Evolutionary conservation across 1,284 basidiomycete species (phyloP).

Genomic region (Coniferiporia weirii): DNA sequence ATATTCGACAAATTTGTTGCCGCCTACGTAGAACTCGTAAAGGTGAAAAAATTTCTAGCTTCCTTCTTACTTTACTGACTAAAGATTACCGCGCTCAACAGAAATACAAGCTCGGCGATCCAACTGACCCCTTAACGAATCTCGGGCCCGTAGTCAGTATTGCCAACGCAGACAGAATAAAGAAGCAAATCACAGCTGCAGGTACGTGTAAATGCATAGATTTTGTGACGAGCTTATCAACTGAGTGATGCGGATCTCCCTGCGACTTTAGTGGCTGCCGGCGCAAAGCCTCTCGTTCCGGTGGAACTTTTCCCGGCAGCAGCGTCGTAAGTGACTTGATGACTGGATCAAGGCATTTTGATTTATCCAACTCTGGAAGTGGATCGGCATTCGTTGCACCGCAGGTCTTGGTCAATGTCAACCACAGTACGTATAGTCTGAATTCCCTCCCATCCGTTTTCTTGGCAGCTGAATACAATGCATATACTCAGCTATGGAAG

Average conservation of each 20-base stretch:
- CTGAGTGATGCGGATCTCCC: not conserved
- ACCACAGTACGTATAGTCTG: conserved; percentile 62
- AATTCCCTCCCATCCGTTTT: not conserved
- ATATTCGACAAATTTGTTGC: conserved; percentile 79
- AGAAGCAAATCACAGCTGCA: conserved; percentile 83
- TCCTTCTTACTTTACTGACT: not conserved
- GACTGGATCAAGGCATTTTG: not conserved
- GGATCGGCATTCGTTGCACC: conserved; percentile 86
- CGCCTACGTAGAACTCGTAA: conserved; percentile 69
- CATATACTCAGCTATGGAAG: conserved; percentile 66
- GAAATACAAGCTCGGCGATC: conserved; percentile 84
- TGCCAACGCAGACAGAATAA: conserved; percentile 77
- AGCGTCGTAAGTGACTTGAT: conserved; percentile 45
- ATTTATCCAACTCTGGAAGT: conserved; percentile 30
- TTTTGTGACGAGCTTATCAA: not conserved
- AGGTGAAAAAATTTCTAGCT: conserved; percentile 40
- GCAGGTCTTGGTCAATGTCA: conserved; percentile 81
- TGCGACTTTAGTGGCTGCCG: conserved; percentile 53
- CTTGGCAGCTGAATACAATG: not conserved
- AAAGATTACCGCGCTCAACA: conserved; percentile 23
- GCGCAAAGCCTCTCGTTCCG: conserved; percentile 74
- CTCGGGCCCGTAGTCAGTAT: conserved; percentile 90
- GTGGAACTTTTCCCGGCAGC: conserved; percentile 67
- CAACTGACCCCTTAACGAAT: conserved; percentile 65
- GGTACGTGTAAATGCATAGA: conserved; percentile 36